Evolutionary conservation across 768 basidiomycete genomes (phyloP).

Genomic region (Rhizopogon vinicolor): DNA sequence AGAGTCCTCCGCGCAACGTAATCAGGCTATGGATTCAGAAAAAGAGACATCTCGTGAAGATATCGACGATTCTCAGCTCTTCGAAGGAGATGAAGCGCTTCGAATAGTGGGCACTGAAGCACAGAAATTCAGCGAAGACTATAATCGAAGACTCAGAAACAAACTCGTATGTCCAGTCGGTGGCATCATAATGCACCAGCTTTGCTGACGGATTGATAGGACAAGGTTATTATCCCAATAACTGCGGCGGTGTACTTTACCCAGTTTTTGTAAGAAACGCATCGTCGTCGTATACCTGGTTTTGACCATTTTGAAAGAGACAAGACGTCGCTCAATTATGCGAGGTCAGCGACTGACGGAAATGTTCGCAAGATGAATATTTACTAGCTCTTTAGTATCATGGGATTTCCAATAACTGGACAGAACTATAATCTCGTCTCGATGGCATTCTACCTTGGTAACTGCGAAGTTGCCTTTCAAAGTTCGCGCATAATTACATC

Average conservation of each 20-base stretch:
- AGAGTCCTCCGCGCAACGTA: background rate
- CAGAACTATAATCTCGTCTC: slow-evolving; percentile 59
- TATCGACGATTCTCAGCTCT: background rate
- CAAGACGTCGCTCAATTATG: slow-evolving; percentile 39
- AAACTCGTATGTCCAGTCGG: slow-evolving; percentile 44
- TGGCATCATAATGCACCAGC: background rate
- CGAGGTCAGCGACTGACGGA: slow-evolving; percentile 20
- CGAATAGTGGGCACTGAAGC: slow-evolving; percentile 50
- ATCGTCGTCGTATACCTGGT: background rate
- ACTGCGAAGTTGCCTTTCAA: slow-evolving; percentile 1
- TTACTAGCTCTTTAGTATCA: slow-evolving; percentile 20
- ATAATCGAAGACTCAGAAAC: slow-evolving; percentile 47
- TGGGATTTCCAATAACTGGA: slow-evolving; percentile 19
- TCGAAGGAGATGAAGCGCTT: slow-evolving; percentile 55
- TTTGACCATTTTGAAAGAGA: slow-evolving; percentile 19
- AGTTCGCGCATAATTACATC: background rate
- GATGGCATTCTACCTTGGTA: slow-evolving; percentile 56
- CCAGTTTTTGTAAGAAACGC: slow-evolving; percentile 26
- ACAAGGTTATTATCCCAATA: slow-evolving; percentile 31
- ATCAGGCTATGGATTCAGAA: background rate
- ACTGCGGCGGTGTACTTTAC: slow-evolving; percentile 39
- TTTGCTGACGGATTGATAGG: slow-evolving; percentile 14
- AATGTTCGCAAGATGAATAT: background rate
- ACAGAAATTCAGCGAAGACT: slow-evolving; percentile 52
- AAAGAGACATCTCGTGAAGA: background rate